Evolutionary conservation across 305 asterid genomes (phyloP), one percentile per base, ranked within the genome.

Genomic region (Plantago coronopus): DNA sequence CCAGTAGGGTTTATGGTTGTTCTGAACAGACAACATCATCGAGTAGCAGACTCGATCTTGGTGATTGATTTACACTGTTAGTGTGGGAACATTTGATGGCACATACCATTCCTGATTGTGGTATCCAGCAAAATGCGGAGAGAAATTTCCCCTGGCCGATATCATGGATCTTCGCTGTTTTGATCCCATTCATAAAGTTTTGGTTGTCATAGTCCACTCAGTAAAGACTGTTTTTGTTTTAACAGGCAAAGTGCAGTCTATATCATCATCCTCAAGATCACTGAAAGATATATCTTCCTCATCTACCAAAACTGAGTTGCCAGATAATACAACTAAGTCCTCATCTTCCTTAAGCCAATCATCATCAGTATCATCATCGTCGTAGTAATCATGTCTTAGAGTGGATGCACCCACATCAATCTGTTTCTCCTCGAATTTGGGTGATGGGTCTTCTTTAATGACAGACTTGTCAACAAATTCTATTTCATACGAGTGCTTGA

Each of bases 251-350:
- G 67, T 69, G 72, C 71, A 78, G 74, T 89, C 95, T 50, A 70
- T 65, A 71, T 89, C 97, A 60, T 91, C 95, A 59, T 93, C 95
- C 79, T 87, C 99, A 60, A 93, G 87, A 78, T 93, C 99, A 77
- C 99, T 93, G 69, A 93, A 93, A 7, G 99, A 93, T 63, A 93
- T 84, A 18, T 93, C 99, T 55, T 93, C 99, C 69, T 79, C 99
- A 65, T 87, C 77, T 69, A 76, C 69, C 62, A 73, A 54, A 54
- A 69, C 46, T 19, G 80, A 63, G 60, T 71, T 66, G 57, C 79
- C 69, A 0, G 72, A 68, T 48, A 80, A 85, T 54, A 88, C 96
- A 61, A 80, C 81, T 60, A 93, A 78, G 27, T 93, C 99, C 0
- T 81, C 58, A 45, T 81, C 84, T 40, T 93, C 97, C 55, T 87